Conservation (phyloP, 2,329 filamentous ascomycete genomes). For the Claviceps sp. region DNA sequence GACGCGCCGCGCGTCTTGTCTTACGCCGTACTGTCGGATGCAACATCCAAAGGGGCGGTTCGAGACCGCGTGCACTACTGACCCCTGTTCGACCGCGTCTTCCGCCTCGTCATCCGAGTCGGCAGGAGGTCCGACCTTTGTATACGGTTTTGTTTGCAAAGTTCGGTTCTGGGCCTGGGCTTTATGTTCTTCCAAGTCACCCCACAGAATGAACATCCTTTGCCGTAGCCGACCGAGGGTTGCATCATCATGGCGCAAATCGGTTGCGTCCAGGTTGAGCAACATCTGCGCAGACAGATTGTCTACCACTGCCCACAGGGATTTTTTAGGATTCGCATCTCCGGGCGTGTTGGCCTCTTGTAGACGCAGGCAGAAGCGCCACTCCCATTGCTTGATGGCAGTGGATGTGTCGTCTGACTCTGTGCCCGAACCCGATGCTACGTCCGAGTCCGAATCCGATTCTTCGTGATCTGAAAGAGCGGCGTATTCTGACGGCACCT, state of each 20-base stretch:
- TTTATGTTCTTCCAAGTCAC: slow-evolving; percentile 65
- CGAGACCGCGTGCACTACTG: slow-evolving; percentile 16
- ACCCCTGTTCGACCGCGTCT: not conserved
- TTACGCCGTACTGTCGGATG: slow-evolving; percentile 56
- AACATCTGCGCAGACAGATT: slow-evolving; percentile 39
- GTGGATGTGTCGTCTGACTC: slow-evolving; percentile 14
- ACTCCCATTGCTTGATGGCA: slow-evolving; percentile 48
- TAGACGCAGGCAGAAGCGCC: slow-evolving; percentile 68
- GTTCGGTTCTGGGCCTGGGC: slow-evolving; percentile 6
- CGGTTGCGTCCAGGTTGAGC: slow-evolving; percentile 31
- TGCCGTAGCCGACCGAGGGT: slow-evolving; percentile 46
- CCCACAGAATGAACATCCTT: slow-evolving; percentile 70
- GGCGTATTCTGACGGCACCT: slow-evolving; percentile 30
- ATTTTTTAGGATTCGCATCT: slow-evolving; percentile 23
- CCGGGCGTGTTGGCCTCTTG: slow-evolving; percentile 39
- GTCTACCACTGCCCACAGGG: slow-evolving; percentile 56
- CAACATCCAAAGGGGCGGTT: slow-evolving; percentile 57
- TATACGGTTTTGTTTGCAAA: not conserved
- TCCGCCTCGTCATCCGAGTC: slow-evolving; percentile 9
- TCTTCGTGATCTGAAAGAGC: slow-evolving; percentile 31
- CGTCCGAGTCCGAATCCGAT: slow-evolving; percentile 10
- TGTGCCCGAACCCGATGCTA: not conserved
- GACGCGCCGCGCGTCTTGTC: slow-evolving; percentile 31
- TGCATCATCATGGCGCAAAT: slow-evolving; percentile 39
- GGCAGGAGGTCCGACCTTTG: not conserved